Base-by-base conservation (phyloP, 768 basidiomycete species). In the Termitomyces sp. region DNA sequence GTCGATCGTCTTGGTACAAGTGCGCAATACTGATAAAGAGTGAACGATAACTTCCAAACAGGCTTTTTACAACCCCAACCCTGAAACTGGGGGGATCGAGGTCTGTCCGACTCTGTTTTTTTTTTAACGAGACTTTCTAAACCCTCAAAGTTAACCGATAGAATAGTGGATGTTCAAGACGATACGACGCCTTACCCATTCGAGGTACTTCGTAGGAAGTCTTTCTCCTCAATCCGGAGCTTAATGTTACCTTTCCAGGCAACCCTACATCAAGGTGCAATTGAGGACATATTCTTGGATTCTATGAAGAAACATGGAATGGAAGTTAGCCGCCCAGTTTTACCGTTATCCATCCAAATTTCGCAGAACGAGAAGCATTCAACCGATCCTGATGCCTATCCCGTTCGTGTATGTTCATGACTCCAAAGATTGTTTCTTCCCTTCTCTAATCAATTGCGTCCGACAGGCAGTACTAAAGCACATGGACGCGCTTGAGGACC, bases 61-160 rank as follows among this genome's bases (percentile, higher is more conserved):
- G 90, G 85, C 89, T 8, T 91, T 91, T 70, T 92, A 91, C 67
- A 88, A 90, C 65, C 90, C 90, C 3, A 75, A 78, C 22, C 72
- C 76, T 1, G 66, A 79, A 35, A 68, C 64, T 38, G 87, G 87
- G 16, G 86, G 81, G 4, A 89, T 92, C 40, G 80, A 87, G 77
- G 90, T 86, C 53, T 42, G 73, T 44, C 2, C 58, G 32, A 35
- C 38, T 52, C 13, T 22, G 0, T 20, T 12, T 57, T 51, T 57
- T 22, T 56, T n/a, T 55, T 5, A 28, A 60, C 32, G n/a, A 16
- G n/a, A 59, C 24, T 44, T 13, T 53, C 50, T 60, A 22, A 35
- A 58, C 20, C 24, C 32, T 40, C 44, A 32, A 54, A 91, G 88
- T 77, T 87, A 18, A 85, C 84, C 8, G 83, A 86, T 48, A 83